Base-by-base conservation (phyloP, 2,329 filamentous ascomycete genomes). In the Rutstroemia sp. region DNA sequence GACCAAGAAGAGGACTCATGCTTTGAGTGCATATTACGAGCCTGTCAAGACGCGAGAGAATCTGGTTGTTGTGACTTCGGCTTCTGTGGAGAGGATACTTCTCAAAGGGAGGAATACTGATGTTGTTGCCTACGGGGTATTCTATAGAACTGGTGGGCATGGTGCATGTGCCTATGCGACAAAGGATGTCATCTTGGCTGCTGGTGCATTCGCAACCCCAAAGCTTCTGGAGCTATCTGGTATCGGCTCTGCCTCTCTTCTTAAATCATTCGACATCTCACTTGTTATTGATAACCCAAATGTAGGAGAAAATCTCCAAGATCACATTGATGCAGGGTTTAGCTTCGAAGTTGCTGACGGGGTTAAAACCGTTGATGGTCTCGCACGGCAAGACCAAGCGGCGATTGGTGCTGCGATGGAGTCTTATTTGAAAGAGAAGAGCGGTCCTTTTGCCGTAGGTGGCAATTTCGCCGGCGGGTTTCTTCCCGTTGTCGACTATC, bases 181-280 rank as follows among this genome's bases (percentile, higher is more conserved):
- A 0, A 64, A 37, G 54, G 68, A 69, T 44, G 63, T 69, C 4
- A 62, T 70, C 44, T 27, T 71, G 2, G 57, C 62, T 23, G 65
- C 65, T 21, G 67, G 69, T 4, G 58, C 60, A 3, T 58, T 70
- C 25, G 51, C 60, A 23, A 64, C 59, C 10, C 69, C 69, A 63
- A 70, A 52, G 45, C 14, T 72, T 3, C 60, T 72, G 5, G 66
- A 71, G 57, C 58, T 70, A 8, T 70, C 68, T 16, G 69, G 70
- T 12, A 62, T 71, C 45, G 68, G 68, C 12, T 46, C 49, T 19
- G 39, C 51, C 10, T 46, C 52, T 6, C 38, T 62, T 5, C 61
- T 69, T 7, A 48, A 61, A 9, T 46, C 27, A 4, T 52, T 57
- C 19, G 59, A 59, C 4, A 66, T 69, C 21, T 14, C 55, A 12